These are phyloP conservation scores for Aegilops longissima DNA, from an alignment of 176 grass and related monocot genomes.

Conservation along the genomic window DNA sequence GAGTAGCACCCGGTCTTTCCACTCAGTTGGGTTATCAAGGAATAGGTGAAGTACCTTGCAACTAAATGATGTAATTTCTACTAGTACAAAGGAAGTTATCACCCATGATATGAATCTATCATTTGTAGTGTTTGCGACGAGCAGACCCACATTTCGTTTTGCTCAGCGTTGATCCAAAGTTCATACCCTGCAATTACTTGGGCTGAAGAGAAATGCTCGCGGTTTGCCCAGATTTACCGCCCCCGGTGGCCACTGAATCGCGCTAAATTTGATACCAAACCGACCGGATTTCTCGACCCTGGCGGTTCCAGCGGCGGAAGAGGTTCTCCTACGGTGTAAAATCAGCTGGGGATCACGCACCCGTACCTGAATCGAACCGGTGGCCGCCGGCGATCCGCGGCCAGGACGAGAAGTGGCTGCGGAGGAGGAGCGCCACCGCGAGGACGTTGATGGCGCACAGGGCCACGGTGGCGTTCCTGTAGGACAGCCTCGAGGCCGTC, in stretches of 20 bases:
- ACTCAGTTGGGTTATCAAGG: not conserved
- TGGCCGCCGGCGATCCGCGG: constrained; percentile 36
- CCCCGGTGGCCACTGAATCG: not conserved
- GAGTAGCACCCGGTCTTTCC: not conserved
- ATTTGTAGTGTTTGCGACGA: not conserved
- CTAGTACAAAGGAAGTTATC: not conserved
- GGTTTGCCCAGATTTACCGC: not conserved
- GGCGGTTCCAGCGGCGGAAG: not conserved
- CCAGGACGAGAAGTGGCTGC: constrained; percentile 43
- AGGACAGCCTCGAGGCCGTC: constrained; percentile 33
- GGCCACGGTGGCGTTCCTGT: constrained; percentile 50
- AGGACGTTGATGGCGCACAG: constrained; percentile 62
- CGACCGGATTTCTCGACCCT: not conserved
- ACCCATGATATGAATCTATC: not conserved
- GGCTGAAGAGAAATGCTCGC: not conserved
- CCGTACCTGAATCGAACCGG: constrained; percentile 45
- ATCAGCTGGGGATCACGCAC: no score
- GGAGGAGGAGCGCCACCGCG: constrained; percentile 41
- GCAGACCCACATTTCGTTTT: not conserved
- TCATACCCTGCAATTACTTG: not conserved
- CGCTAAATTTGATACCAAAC: not conserved
- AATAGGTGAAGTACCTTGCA: not conserved
- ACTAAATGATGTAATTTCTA: not conserved
- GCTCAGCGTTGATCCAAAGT: not conserved
- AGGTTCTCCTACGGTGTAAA: not conserved